Percentiles rank a stretch among this genome's conserved stretches.
These are phyloP conservation scores for Euphorbia lathyris DNA, from an alignment of 345 rosid species.

Conservation along the genomic window DNA sequence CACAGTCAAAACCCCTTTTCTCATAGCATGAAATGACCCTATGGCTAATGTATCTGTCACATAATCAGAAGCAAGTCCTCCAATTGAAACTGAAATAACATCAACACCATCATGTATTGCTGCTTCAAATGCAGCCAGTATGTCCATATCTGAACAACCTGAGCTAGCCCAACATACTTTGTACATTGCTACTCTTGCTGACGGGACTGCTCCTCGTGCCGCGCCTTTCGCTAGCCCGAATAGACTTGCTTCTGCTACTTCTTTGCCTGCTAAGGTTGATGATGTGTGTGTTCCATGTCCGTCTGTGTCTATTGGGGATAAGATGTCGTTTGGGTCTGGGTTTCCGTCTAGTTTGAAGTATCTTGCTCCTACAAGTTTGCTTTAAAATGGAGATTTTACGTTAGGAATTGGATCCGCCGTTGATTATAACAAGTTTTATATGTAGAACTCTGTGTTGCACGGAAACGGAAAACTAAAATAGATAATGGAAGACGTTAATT, in stretches of 20 bases:
- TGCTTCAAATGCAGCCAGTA: conserved; percentile 78
- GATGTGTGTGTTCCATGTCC: conserved; percentile 96
- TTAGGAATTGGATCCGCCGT: too few relatives aligned
- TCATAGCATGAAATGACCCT: conserved; percentile 80
- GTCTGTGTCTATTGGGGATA: conserved; percentile 63
- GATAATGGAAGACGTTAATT: too few relatives aligned
- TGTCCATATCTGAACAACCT: conserved; percentile 83
- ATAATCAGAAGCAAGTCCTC: conserved; percentile 44
- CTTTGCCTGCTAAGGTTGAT: conserved; percentile 67
- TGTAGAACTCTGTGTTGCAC: too few relatives aligned
- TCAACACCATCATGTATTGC: conserved; percentile 81
- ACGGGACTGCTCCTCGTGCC: conserved; percentile 79
- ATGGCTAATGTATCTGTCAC: conserved; percentile 51
- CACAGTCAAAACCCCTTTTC: conserved; percentile 74
- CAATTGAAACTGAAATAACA: conserved; percentile 69
- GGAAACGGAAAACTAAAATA: too few relatives aligned
- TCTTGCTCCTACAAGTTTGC: conserved; percentile 84
- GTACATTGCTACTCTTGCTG: conserved; percentile 72
- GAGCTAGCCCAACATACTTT: conserved; percentile 78
- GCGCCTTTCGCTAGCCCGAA: conserved; percentile 65
- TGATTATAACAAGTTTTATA: too few relatives aligned
- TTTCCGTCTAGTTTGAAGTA: conserved; percentile 72
- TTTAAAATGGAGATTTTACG: too few relatives aligned
- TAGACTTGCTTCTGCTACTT: conserved; percentile 51
- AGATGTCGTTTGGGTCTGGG: conserved; percentile 45